phyloP scores from a whole-genome alignment of 2,329 filamentous ascomycete genomes.

The Clonostachys sp. region DNA sequence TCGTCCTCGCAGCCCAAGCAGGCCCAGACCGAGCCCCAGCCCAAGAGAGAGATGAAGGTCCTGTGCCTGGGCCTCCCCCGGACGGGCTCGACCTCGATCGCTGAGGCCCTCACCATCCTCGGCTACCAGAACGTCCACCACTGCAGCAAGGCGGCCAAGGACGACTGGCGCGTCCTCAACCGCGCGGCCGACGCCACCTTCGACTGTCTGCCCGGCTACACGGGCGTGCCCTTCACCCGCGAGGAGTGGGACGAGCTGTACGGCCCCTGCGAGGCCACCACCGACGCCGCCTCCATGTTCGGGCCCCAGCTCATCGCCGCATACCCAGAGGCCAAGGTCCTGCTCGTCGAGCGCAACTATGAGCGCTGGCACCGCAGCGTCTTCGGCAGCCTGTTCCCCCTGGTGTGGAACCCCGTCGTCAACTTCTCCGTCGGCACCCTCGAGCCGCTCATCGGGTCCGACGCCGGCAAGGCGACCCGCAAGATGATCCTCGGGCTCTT shows the following conservation, averaged over 20 bases:
- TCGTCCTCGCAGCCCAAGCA: too few species aligned
- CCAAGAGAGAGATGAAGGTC: slow-evolving; percentile 16
- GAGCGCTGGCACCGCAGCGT: slow-evolving; percentile 23
- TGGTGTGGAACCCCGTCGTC: slow-evolving; percentile 11
- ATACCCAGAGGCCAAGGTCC: slow-evolving; percentile 25
- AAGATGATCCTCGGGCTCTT: slow-evolving; percentile 21
- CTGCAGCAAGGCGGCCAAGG: slow-evolving; percentile 13
- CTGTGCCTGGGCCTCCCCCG: slow-evolving; percentile 20
- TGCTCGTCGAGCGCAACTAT: slow-evolving; percentile 20
- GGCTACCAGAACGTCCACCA: slow-evolving; percentile 26
- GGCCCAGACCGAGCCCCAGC: not conserved
- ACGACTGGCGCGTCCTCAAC: slow-evolving; percentile 15
- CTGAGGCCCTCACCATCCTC: slow-evolving; percentile 19
- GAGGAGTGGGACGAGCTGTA: slow-evolving; percentile 25
- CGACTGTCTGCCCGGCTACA: slow-evolving; percentile 15
- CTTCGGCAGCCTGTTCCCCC: slow-evolving; percentile 16
- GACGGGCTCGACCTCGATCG: slow-evolving; percentile 25
- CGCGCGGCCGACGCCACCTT: slow-evolving; percentile 21
- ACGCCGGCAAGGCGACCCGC: slow-evolving; percentile 11
- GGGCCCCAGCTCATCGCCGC: slow-evolving; percentile 16
- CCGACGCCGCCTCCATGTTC: slow-evolving; percentile 20
- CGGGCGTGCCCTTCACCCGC: slow-evolving; percentile 13
- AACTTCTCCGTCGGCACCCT: slow-evolving; percentile 10
- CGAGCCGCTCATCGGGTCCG: slow-evolving; percentile 22
- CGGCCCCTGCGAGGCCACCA: slow-evolving; percentile 17